A percentile compares a stretch with the other conserved stretches of the same genome.
These are phyloP conservation scores for Apiotrichum porosum DNA, from an alignment of 1,284 basidiomycete species.

Conservation along the genomic window DNA sequence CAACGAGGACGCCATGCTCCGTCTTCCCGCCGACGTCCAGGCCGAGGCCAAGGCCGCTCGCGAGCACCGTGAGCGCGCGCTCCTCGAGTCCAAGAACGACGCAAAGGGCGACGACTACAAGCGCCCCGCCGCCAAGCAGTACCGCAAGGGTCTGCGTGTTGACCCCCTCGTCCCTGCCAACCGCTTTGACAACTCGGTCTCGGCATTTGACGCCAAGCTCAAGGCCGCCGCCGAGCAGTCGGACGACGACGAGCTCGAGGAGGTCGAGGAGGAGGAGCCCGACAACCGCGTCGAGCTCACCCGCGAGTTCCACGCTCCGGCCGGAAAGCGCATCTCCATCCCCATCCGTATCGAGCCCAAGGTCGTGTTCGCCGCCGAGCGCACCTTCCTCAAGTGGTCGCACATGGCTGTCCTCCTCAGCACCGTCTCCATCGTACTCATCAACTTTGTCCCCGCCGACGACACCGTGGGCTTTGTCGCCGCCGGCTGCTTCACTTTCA, in stretches of 20 bases:
- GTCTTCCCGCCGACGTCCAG: conserved; percentile 64
- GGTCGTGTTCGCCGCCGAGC: conserved; percentile 86
- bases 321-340: conserved; percentile 85
- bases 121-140: conserved; percentile 21
- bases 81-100: conserved; percentile 54
- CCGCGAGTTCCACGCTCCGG: conserved; percentile 68
- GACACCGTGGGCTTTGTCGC: conserved; percentile 77
- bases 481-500: conserved; percentile 79
- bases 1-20: conserved; percentile 66
- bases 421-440: conserved; percentile 78
- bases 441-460: conserved; percentile 77
- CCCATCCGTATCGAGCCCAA: conserved; percentile 95
- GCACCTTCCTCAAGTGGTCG: conserved; percentile 69
- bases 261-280: conserved; percentile 33
- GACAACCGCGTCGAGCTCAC: conserved; percentile 52
- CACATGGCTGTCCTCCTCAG: conserved; percentile 85
- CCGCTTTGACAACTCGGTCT: conserved; percentile 65
- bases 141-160: conserved; percentile 60
- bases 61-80: conserved; percentile 71
- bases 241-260: conserved; percentile 48
- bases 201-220: conserved; percentile 48
- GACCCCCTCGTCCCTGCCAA: conserved; percentile 76
- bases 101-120: conserved; percentile 14
- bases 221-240: conserved; percentile 58
- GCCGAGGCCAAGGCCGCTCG: conserved; percentile 77